Conservation (phyloP, 2,329 filamentous ascomycete species). For the Calycina herbarum region DNA sequence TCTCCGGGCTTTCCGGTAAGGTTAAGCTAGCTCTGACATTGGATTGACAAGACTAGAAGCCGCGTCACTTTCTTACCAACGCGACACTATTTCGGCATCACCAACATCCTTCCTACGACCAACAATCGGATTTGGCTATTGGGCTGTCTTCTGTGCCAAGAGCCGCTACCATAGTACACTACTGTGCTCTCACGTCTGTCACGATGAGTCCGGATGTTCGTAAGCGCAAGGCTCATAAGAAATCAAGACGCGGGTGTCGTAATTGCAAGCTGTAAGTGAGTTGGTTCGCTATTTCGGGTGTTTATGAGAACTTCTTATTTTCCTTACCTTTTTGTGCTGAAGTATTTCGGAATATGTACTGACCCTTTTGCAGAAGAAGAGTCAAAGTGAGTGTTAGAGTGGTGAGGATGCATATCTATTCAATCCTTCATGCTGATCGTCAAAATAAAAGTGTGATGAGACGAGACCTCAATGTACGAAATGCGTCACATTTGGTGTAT, state of each 20-base stretch:
- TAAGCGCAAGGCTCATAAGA: slow-evolving; percentile 45
- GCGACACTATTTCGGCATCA: too few relatives aligned
- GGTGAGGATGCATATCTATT: background rate
- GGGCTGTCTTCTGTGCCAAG: background rate
- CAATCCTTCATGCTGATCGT: background rate
- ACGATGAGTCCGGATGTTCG: slow-evolving; percentile 7
- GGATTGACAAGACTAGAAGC: background rate
- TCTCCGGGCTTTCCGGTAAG: background rate
- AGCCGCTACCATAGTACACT: background rate
- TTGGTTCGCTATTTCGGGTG: too few relatives aligned
- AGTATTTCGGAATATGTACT: background rate
- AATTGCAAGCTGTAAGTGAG: slow-evolving; percentile 52
- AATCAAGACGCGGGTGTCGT: slow-evolving; percentile 54
- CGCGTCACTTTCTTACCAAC: background rate
- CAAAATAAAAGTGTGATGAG: slow-evolving; percentile 51
- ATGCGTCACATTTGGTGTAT: slow-evolving; percentile 48
- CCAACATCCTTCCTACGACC: too few relatives aligned
- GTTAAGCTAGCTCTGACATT: background rate
- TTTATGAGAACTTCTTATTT: background rate
- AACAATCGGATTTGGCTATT: background rate
- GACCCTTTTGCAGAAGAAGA: slow-evolving; percentile 35
- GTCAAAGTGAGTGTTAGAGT: slow-evolving; percentile 46
- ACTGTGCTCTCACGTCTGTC: background rate
- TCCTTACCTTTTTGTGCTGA: too few relatives aligned
- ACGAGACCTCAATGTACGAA: slow-evolving; percentile 48